Evolutionary conservation across 2,329 filamentous ascomycete species (phyloP), one percentile per base, ranked within the genome.

Genomic region (Parastagonospora avenae): DNA sequence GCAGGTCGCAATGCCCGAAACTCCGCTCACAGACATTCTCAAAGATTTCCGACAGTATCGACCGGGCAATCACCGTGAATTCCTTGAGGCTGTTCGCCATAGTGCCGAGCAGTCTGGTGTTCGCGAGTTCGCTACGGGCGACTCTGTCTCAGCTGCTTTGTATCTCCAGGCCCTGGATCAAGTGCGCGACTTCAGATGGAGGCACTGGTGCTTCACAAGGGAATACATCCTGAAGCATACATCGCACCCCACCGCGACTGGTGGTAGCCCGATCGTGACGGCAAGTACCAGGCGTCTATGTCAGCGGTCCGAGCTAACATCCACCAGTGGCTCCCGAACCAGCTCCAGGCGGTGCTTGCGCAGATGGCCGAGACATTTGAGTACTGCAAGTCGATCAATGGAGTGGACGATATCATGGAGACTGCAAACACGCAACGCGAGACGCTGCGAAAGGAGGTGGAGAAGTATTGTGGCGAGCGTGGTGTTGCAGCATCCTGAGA

Each of bases 41-140:
- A 80, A 85, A 58, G 93, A 97, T 73, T 97, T 97, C 80, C 85
- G 92, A 56, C 82, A 88, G 68, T 97, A 97, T 74, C 84, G 93
- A 0, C 93, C 93, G 2, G 89, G 88, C 46, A 93, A 95, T 64
- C 93, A 97, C 73, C 86, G 92, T 36, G 85, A 88, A 59, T 97
- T 97, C 73, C 81, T 97, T 30, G 82, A 85, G 55, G 87, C 87
- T 67, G 89, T 96, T 16, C 78, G 79, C 37, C 75, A 77, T 35
- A 77, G 76, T 37, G 76, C 83, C 1, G 75, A 79, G 43, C 52
- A 80, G 29, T 69, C 85, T 1, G 80, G 80, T 8, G 74, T 89
- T 12, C 83, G 84, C 57, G 78, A 78, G 5, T 90, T 83, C 63
- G 85, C 84, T 0, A 76, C 87, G 12, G 76, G 87, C 4, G 90